Evolutionary conservation across 2,329 filamentous ascomycete genomes (phyloP).

Genomic region (Xenosphaeropsis pyriputrescens): DNA sequence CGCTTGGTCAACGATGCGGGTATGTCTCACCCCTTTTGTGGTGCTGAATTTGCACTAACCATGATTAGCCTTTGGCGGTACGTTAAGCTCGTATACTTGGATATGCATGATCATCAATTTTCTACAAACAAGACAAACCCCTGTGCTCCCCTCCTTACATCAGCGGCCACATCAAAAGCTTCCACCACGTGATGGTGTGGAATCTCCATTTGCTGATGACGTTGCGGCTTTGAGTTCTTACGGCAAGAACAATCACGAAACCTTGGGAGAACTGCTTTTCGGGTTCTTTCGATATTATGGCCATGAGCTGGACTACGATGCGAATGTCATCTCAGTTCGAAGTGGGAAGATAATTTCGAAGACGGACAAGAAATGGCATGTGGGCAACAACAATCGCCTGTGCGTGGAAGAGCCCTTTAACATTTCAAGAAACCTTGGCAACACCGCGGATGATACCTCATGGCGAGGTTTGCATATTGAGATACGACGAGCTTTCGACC

Average conservation of each 20-base stretch:
- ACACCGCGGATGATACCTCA: conserved; percentile 90
- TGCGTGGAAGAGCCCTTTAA: conserved; percentile 98
- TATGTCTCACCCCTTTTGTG: conserved; percentile 29
- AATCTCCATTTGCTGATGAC: conserved; percentile 78
- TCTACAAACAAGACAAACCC: conserved; percentile 71
- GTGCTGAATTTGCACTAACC: not conserved
- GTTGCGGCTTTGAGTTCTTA: conserved; percentile 59
- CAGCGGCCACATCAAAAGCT: conserved; percentile 50
- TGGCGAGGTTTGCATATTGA: conserved; percentile 86
- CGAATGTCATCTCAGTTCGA: conserved; percentile 70
- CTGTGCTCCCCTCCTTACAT: conserved; percentile 76
- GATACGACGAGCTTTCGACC: conserved; percentile 73
- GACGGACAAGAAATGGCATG: conserved; percentile 77
- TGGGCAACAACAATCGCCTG: conserved; percentile 64
- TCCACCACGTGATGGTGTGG: conserved; percentile 45
- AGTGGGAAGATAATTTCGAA: conserved; percentile 68
- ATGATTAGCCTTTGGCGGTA: conserved; percentile 67
- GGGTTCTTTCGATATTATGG: conserved; percentile 93
- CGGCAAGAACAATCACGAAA: conserved; percentile 68
- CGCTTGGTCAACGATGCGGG: conserved; percentile 93
- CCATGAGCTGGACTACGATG: conserved; percentile 83
- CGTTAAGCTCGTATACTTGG: conserved; percentile 96
- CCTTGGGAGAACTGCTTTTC: conserved; percentile 76
- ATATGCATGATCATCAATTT: conserved; percentile 98
- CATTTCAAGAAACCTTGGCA: conserved; percentile 73